These are phyloP conservation scores for Geotrichum siamense DNA, from an alignment of 1,139 yeast genomes.

Conservation along the genomic window DNA sequence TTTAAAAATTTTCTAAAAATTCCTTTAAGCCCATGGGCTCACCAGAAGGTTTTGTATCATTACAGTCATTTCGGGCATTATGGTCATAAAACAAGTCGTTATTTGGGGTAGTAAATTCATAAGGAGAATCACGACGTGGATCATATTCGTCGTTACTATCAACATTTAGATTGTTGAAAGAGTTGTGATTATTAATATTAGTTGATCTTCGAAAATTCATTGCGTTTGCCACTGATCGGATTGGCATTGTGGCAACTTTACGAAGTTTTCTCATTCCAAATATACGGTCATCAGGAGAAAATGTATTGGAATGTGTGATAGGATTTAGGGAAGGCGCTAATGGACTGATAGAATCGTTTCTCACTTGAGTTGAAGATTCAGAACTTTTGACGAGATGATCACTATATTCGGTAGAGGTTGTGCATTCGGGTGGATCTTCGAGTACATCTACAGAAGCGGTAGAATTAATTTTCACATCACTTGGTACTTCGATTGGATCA, in stretches of 20 bases:
- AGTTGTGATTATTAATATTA: not conserved
- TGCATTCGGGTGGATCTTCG: too few relatives aligned
- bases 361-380: too few relatives aligned
- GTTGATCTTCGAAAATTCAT: not conserved
- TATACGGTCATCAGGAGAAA: too few relatives aligned
- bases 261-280: not conserved
- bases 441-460: not conserved
- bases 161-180: not conserved
- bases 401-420: too few relatives aligned
- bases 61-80: not conserved
- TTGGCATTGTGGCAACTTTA: constrained; percentile 2
- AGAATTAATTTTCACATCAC: not conserved
- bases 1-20: not conserved
- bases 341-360: too few relatives aligned
- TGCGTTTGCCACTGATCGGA: not conserved
- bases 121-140: not conserved
- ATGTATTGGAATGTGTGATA: too few relatives aligned
- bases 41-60: not conserved
- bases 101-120: not conserved
- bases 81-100: not conserved
- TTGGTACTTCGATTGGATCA: not conserved
- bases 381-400: too few relatives aligned
- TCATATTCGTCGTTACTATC: not conserved
- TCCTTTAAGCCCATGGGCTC: constrained; percentile 1
- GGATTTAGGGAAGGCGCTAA: too few relatives aligned